Conservation (phyloP, 805 yeast species). For the Myxozyma neotropica region DNA sequence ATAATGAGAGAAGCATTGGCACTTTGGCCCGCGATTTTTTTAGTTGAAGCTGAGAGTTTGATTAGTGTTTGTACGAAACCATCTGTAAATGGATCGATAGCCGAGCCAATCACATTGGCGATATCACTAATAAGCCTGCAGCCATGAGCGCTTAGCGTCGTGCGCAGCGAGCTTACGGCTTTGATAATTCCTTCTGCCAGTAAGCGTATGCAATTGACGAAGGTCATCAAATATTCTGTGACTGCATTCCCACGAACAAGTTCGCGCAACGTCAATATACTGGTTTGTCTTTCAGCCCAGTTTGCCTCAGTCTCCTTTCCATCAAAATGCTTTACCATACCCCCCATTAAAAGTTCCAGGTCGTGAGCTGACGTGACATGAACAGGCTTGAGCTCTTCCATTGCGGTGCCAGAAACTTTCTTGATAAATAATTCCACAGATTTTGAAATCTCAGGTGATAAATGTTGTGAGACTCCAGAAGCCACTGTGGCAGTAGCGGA, state of each 20-base stretch:
- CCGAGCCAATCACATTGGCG: constrained; percentile 36
- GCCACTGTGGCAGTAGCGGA: not conserved
- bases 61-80: constrained; percentile 52
- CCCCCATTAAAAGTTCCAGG: constrained; percentile 41
- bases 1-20: constrained; percentile 55
- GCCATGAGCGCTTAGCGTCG: constrained; percentile 75
- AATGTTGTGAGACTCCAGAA: not conserved
- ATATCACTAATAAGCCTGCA: constrained; percentile 75
- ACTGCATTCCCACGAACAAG: constrained; percentile 61
- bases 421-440: constrained; percentile 29
- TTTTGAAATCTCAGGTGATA: not conserved
- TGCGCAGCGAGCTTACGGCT: constrained; percentile 72
- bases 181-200: constrained; percentile 65
- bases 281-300: constrained; percentile 75
- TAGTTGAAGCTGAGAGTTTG: constrained; percentile 61
- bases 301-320: constrained; percentile 85
- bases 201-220: constrained; percentile 45
- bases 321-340: constrained; percentile 50
- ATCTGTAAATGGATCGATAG: constrained; percentile 50
- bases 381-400: constrained; percentile 47
- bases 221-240: constrained; percentile 42
- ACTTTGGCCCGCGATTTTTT: constrained; percentile 62
- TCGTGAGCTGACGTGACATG: constrained; percentile 41
- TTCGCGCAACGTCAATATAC: constrained; percentile 58
- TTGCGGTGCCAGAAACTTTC: constrained; percentile 41